phyloP scores from a whole-genome alignment of 192 early-diverging fungal species.

The Geranomyces variabilis region DNA sequence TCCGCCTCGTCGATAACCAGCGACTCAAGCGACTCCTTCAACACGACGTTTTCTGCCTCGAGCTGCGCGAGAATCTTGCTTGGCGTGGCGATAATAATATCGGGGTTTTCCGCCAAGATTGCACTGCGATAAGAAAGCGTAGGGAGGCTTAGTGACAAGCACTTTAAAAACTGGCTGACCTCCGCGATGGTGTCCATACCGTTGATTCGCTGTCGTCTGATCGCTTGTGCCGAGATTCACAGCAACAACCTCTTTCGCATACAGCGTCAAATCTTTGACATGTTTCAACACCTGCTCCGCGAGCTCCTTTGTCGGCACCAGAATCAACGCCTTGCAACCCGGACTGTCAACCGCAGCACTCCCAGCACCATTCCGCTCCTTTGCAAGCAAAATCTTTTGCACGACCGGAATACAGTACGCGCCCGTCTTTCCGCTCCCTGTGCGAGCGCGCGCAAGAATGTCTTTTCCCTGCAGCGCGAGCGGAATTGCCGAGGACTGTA shows the following conservation, averaged over 20 bases:
- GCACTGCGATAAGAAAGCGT: slow-evolving; percentile 53
- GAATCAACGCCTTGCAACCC: slow-evolving; percentile 66
- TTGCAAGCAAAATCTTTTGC: slow-evolving; percentile 82
- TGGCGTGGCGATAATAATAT: slow-evolving; percentile 90
- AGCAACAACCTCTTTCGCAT: slow-evolving; percentile 64
- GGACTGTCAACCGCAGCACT: not conserved
- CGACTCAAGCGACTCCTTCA: slow-evolving; percentile 69
- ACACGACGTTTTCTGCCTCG: slow-evolving; percentile 45
- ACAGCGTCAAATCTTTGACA: slow-evolving; percentile 72
- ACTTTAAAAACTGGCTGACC: too few relatives aligned
- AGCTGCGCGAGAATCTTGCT: slow-evolving; percentile 79
- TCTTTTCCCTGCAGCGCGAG: slow-evolving; percentile 91
- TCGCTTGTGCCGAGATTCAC: slow-evolving; percentile 68
- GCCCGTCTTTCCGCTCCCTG: slow-evolving; percentile 96
- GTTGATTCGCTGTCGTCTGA: slow-evolving; percentile 25
- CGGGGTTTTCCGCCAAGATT: slow-evolving; percentile 78
- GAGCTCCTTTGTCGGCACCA: slow-evolving; percentile 95
- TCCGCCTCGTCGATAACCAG: slow-evolving; percentile 98
- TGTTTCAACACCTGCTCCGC: slow-evolving; percentile 88
- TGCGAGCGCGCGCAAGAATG: slow-evolving; percentile 88
- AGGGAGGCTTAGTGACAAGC: too few relatives aligned
- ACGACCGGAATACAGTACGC: slow-evolving; percentile 91
- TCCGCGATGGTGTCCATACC: too few relatives aligned
- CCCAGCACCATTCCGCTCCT: slow-evolving; percentile 43
- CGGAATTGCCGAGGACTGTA: slow-evolving; percentile 89